Percentiles rank a stretch among this genome's conserved stretches.
These are phyloP conservation scores for Camelina laxa DNA, from an alignment of 345 rosid genomes.

Conservation along the genomic window DNA sequence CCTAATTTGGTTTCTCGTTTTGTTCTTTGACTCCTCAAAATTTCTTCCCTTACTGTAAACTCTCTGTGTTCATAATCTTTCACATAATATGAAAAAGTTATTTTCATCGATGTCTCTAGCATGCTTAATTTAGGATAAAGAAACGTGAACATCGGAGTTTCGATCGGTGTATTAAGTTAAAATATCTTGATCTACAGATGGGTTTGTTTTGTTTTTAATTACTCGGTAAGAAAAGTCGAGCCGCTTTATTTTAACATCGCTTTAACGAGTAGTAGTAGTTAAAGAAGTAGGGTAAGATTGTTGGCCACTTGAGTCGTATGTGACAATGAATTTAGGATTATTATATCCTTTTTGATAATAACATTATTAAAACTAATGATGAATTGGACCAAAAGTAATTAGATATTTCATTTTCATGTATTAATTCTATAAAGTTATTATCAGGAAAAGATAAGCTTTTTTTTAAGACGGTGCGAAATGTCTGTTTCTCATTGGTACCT, in stretches of 20 bases:
- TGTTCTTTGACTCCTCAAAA: neutral
- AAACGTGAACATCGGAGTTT: conserved; percentile 10
- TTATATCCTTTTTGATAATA: conserved; percentile 34
- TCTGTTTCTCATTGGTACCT: conserved; percentile 25
- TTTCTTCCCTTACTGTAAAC: neutral
- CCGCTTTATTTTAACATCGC: conserved; percentile 43
- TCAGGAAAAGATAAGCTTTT: conserved; percentile 37
- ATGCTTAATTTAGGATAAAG: conserved; percentile 9
- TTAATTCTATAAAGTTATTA: conserved; percentile 29
- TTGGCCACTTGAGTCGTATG: conserved; percentile 43
- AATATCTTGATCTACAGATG: conserved; percentile 11
- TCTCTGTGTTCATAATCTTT: neutral
- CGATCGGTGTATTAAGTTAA: conserved; percentile 6
- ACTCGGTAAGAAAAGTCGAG: conserved; percentile 39
- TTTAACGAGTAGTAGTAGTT: conserved; percentile 42
- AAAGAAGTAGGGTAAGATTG: conserved; percentile 47
- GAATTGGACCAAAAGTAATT: conserved; percentile 25
- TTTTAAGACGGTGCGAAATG: conserved; percentile 35
- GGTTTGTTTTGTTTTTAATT: conserved; percentile 1
- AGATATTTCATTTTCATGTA: conserved; percentile 31
- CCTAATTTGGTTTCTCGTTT: conserved; percentile 8
- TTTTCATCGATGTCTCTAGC: neutral
- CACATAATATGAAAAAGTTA: neutral
- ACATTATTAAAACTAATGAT: conserved; percentile 31
- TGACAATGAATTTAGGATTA: conserved; percentile 36